These are phyloP conservation scores for Russula dissimulans DNA, from an alignment of 768 basidiomycete species.

Conservation along the genomic window DNA sequence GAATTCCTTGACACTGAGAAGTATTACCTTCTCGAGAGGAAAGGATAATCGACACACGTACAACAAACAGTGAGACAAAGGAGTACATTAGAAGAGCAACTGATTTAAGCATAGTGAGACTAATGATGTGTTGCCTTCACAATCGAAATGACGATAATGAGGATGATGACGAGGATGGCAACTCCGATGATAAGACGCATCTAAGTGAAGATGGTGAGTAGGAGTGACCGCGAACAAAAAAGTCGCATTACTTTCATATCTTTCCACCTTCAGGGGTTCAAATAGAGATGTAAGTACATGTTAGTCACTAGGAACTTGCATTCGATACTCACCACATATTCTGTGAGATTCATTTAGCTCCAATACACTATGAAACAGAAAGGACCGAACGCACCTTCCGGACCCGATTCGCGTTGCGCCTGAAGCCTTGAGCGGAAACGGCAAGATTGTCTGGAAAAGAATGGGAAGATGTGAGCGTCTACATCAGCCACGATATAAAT, in stretches of 20 bases:
- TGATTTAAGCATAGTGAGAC: conserved; percentile 9
- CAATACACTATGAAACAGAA: neutral
- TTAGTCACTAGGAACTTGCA: neutral
- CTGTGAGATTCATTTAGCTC: conserved; percentile 31
- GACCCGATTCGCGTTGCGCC: conserved; percentile 92
- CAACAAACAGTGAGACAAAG: conserved; percentile 14
- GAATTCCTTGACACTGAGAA: neutral
- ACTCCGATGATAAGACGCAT: conserved; percentile 96
- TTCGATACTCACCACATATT: conserved; percentile 75
- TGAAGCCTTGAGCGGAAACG: conserved; percentile 98
- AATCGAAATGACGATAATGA: conserved; percentile 93
- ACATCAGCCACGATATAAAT: neutral
- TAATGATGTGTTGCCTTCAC: conserved; percentile 68
- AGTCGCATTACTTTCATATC: conserved; percentile 75
- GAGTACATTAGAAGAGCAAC: conserved; percentile 13
- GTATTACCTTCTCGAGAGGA: neutral
- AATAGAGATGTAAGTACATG: neutral
- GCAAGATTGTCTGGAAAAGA: conserved; percentile 74
- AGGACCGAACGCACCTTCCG: conserved; percentile 63
- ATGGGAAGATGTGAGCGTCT: neutral
- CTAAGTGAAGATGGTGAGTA: conserved; percentile 30
- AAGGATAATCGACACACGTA: conserved; percentile 15
- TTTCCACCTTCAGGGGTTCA: conserved; percentile 63
- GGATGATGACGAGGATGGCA: conserved; percentile 80
- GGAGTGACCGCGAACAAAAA: conserved; percentile 9